Percentiles rank a stretch among this genome's conserved stretches.
Evolutionary conservation across 306 rosid species (phyloP).

Genomic region (Quercus berberidifolia): DNA sequence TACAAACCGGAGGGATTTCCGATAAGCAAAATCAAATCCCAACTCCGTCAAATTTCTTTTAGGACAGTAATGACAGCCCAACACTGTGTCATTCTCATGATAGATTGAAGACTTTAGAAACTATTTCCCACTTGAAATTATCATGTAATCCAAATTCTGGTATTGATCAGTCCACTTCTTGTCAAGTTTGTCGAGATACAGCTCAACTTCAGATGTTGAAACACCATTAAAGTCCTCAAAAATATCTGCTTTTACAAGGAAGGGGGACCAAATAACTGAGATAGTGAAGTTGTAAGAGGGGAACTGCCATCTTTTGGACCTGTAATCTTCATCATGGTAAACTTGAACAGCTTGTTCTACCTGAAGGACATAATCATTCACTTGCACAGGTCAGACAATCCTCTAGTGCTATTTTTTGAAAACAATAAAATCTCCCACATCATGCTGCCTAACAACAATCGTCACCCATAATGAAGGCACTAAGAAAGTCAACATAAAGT

Average conservation of each 20-base stretch:
- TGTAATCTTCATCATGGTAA: constrained; percentile 83
- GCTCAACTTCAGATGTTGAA: constrained; percentile 83
- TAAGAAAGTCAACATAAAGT: not conserved
- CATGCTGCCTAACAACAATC: constrained; percentile 7
- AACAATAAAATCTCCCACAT: not conserved
- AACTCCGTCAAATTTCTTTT: constrained; percentile 60
- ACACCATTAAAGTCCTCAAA: constrained; percentile 87
- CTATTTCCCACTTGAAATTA: constrained; percentile 92
- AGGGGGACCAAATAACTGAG: constrained; percentile 83
- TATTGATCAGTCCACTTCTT: constrained; percentile 58
- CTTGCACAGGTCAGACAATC: constrained; percentile 12
- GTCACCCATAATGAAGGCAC: not conserved
- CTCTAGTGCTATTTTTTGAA: not conserved
- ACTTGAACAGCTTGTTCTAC: constrained; percentile 62
- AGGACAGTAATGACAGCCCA: constrained; percentile 84
- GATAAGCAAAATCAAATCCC: constrained; percentile 80
- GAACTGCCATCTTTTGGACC: constrained; percentile 72
- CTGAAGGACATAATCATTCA: constrained; percentile 39
- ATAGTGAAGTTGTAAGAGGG: constrained; percentile 60
- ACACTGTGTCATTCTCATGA: constrained; percentile 56
- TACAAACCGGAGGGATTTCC: constrained; percentile 59
- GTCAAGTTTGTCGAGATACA: constrained; percentile 69
- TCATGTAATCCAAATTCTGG: constrained; percentile 60
- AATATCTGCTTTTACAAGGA: constrained; percentile 77
- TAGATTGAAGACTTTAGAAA: constrained; percentile 83